These are phyloP conservation scores for Triticum dicoccoides DNA, from an alignment of 176 grass and related monocot species.

Conservation along the genomic window DNA sequence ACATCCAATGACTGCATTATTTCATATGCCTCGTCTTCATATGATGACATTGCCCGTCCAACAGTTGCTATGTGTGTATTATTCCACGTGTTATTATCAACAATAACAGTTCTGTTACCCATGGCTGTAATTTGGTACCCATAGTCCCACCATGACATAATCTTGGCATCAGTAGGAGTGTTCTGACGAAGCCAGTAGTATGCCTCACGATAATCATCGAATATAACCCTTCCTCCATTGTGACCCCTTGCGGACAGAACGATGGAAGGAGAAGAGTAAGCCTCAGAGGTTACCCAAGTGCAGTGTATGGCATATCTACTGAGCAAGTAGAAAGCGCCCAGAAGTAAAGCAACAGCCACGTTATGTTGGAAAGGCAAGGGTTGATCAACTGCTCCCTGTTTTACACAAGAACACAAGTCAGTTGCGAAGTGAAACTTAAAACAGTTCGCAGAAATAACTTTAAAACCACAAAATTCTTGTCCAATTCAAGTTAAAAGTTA, in stretches of 20 bases:
- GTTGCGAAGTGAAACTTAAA: neutral
- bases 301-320: slow-evolving; percentile 94
- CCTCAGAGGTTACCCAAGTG: slow-evolving; percentile 99
- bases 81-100: slow-evolving; percentile 99
- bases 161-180: slow-evolving; percentile 90
- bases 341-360: slow-evolving; percentile 66
- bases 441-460: neutral
- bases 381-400: slow-evolving; percentile 78
- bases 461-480: neutral
- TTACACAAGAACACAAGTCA: slow-evolving; percentile 37
- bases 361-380: slow-evolving; percentile 87
- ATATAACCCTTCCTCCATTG: slow-evolving; percentile 86
- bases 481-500: neutral
- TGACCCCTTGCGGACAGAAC: slow-evolving; percentile 87
- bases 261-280: slow-evolving; percentile 98
- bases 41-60: slow-evolving; percentile 96
- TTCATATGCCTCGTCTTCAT: slow-evolving; percentile 96
- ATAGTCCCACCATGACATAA: slow-evolving; percentile 99
- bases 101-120: slow-evolving; percentile 99
- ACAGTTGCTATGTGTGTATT: slow-evolving; percentile 99
- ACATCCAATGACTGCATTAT: slow-evolving; percentile 99
- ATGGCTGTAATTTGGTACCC: slow-evolving; percentile 99
- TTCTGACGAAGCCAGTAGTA: slow-evolving; percentile 99
- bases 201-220: slow-evolving; percentile 98
- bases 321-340: slow-evolving; percentile 93